Evolutionary conservation across 1,139 yeast genomes (phyloP), one percentile per base, ranked within the genome.

Genomic region (Blastobotrys ciferrii): DNA sequence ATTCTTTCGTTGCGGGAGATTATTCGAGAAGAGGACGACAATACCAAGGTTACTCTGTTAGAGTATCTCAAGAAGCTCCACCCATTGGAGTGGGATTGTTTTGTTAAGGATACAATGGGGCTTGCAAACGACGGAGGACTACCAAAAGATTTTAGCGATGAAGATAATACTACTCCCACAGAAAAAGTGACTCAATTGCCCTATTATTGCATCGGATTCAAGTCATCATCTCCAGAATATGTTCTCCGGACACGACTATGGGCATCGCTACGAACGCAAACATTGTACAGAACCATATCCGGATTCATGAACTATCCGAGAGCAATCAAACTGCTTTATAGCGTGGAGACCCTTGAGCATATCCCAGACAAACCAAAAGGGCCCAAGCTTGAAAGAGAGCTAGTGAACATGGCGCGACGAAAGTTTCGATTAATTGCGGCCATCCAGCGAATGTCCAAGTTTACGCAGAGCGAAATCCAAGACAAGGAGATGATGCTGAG

Each of bases 251-350:
- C 95, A 1, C 73, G 95, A 58, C 75, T 86, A 1, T 87, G 95
- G 95, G 85, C 94, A 0, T 85, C 95, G 0, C 67, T 83, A 47
- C 72, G 95, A 56, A 77, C 87, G 2, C 95, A 87, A 60, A 87
- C 95, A 0, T 69, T 87, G 44, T 87, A 82, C 57, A 71, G 95
- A 13, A 87, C 95, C 0, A 73, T 86, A 2, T 78, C 88, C 0
- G 95, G 95, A 0, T 86, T 87, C 57, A 77, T 76, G 76, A 84
- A 84, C 57, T 84, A 85, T 60, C 71, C 77, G 15, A 73, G 76
- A 32, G 95, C 95, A 0, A 75, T 87, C 17, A 81, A 80, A 56
- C 66, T 86, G 17, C 69, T 87, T 3, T 80, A 80, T 57, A 71
- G 81, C 43, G 77, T 83, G 37, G 96, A 87, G 63, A 78, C 51